Conservation (phyloP, 805 yeast species). For the Hanseniaspora meyeri region DNA sequence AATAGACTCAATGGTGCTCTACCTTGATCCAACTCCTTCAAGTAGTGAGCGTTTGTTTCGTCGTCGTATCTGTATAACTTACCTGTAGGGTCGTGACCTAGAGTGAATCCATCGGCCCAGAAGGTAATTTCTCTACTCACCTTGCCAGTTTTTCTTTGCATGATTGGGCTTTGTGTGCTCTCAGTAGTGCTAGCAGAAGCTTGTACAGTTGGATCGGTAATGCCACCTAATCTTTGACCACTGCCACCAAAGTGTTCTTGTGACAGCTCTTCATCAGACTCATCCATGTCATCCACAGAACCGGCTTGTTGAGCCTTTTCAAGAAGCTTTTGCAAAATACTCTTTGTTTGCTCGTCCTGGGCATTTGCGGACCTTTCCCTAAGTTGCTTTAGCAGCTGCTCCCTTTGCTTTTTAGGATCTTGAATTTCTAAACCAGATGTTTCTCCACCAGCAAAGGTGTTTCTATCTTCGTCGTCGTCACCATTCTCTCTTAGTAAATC, state of each 20-base stretch:
- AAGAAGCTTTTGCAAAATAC: constrained; percentile 42
- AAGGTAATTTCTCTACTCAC: constrained; percentile 77
- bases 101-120: constrained; percentile 94
- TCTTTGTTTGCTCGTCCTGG: constrained; percentile 24
- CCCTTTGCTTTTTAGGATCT: constrained; percentile 44
- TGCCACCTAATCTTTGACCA: constrained; percentile 34
- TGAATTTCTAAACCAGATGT: constrained; percentile 71
- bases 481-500: constrained; percentile 29
- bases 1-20: constrained; percentile 78
- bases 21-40: constrained; percentile 74
- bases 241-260: constrained; percentile 30
- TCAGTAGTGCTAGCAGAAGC: constrained; percentile 28
- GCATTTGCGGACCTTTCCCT: constrained; percentile 17
- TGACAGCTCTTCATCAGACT: constrained; percentile 20
- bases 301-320: constrained; percentile 60
- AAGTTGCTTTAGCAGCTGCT: constrained; percentile 13
- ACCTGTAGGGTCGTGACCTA: constrained; percentile 61
- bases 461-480: constrained; percentile 46
- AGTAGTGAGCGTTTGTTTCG: constrained; percentile 67
- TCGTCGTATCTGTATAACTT: constrained; percentile 77
- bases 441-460: constrained; percentile 55
- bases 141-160: constrained; percentile 30
- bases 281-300: constrained; percentile 30
- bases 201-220: constrained; percentile 17
- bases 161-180: background rate